Base-by-base conservation (phyloP, 2,329 filamentous ascomycete species). In the Cladosporium colombiae region DNA sequence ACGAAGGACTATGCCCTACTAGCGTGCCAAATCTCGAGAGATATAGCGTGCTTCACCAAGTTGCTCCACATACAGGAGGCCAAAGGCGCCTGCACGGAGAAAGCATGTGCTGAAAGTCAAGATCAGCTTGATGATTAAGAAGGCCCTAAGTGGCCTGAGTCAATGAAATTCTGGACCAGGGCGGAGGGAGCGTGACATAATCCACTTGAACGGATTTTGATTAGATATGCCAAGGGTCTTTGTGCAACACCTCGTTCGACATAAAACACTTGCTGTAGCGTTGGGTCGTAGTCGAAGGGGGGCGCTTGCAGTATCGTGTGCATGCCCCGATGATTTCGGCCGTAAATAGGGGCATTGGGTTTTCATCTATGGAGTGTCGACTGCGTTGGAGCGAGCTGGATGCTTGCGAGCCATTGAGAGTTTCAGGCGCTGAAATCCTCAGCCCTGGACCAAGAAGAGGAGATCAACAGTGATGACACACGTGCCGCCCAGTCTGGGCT, bases 401-500 rank as follows among this genome's bases (percentile, higher is more conserved):
- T 31, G 52, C 52, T 33, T 55, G 52, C 52, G 18, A 33, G 16
- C 7, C 25, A n/a, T 31, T 29, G 16, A 33, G 27, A 21, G 52
- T 55, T 33, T 55, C 52, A 55, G 23, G 18, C 31, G 18, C 40
- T 10, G n/a, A 46, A 46, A 13, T 55, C 18, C 1, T 31, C 27
- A 33, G 18, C 52, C 52, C 29, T 55, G 27, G 29, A 29, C 10
- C 27, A 13, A 46, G 40, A n/a, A n/a, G 40, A 46, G 40, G n/a
- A 13, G 29, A 21, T 55, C 52, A 31, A 21, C 52, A 55, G 16
- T 21, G 27, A 5, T 31, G 18, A 33, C 52, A 33, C 52, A 33
- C 31, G 10, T 55, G 27, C 52, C 52, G 52, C 52, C n/a, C 29
- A n/a, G 52, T 33, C 52, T 33, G 31, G 52, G 52, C 52, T 55